Evolutionary conservation across 2,329 filamentous ascomycete genomes (phyloP).

Genomic region (Phyllachora maydis): DNA sequence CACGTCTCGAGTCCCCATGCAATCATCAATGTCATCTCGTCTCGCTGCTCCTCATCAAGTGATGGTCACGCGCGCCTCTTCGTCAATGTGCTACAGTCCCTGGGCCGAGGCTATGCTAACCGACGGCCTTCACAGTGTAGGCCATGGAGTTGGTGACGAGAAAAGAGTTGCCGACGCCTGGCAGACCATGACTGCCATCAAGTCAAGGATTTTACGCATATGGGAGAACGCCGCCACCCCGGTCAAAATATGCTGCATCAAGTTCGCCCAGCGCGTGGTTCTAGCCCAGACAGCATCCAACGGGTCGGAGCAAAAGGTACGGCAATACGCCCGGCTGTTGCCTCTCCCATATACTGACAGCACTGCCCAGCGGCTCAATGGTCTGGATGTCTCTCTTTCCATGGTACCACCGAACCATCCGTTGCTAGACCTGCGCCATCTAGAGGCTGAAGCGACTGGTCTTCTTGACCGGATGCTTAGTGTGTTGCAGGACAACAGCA

Average conservation of each 20-base stretch:
- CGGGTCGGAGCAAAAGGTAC: slow-evolving; percentile 64
- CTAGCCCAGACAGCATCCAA: slow-evolving; percentile 76
- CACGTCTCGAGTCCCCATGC: too few relatives aligned
- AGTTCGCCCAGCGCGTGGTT: slow-evolving; percentile 87
- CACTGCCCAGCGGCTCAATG: slow-evolving; percentile 9
- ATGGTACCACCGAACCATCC: slow-evolving; percentile 72
- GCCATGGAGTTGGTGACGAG: too few relatives aligned
- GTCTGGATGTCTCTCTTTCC: slow-evolving; percentile 68
- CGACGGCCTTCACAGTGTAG: too few relatives aligned
- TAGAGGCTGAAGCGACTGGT: slow-evolving; percentile 86
- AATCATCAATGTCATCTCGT: too few relatives aligned
- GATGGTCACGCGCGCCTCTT: too few relatives aligned
- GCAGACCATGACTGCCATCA: slow-evolving; percentile 77
- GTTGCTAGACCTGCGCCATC: slow-evolving; percentile 53
- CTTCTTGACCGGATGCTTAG: slow-evolving; percentile 73
- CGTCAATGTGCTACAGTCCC: too few relatives aligned
- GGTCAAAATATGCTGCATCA: slow-evolving; percentile 85
- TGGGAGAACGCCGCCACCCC: slow-evolving; percentile 67
- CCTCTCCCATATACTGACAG: too few relatives aligned
- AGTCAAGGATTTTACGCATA: slow-evolving; percentile 67
- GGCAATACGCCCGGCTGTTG: too few relatives aligned
- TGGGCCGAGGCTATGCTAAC: too few relatives aligned
- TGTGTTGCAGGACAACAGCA: slow-evolving; percentile 69
- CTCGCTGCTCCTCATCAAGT: too few relatives aligned
- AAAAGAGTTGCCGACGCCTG: too few relatives aligned